Base-by-base conservation (phyloP, 2,329 filamentous ascomycete genomes). In the Beauveria scarabaeidicola region DNA sequence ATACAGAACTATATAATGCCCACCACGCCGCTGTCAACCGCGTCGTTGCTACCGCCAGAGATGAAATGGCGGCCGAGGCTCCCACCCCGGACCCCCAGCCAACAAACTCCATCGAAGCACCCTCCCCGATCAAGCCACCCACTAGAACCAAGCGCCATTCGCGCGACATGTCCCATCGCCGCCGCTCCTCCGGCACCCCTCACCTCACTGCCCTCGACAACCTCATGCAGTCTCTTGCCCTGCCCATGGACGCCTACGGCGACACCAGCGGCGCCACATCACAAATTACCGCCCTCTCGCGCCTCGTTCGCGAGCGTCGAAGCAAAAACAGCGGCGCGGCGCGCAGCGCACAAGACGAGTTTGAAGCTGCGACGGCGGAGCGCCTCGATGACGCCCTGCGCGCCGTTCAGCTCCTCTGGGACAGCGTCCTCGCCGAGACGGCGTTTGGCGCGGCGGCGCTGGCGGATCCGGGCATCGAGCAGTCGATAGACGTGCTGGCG, bases 381-480 rank as follows among this genome's bases (percentile, higher is more conserved):
- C 74, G 79, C 10, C 65, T 85, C 0, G 68, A 74, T 0, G 81
- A 85, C 61, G 74, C 76, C 0, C 73, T 74, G 19, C 67, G 73
- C 3, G 81, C 81, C 0, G 65, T 83, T 1, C 77, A 80, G 62
- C 65, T 81, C 9, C 67, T 84, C 17, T 70, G 75, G 5, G 80
- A 82, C 61, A 81, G 77, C 44, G 69, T 84, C 1, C 69, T 84
- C 1, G 78, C 79, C 0, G 81, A 85, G 64, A 81, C 76, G 32
- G 70, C 75, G 5, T 82, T 75, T 64, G 72, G 73, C 0, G 68
- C 74, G n/a, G 74, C 82, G 11, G 3, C 19, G 10, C 73, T 85
- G 6, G 70, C 77, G 6, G 82, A 85, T 63, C 74, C 78, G 0
- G 80, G 82, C 29, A 77, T 83, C 41, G 78, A 82, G 59, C 72